Base-by-base conservation (phyloP, 148 eudicot genomes). In the Persicaria tinctoria region DNA sequence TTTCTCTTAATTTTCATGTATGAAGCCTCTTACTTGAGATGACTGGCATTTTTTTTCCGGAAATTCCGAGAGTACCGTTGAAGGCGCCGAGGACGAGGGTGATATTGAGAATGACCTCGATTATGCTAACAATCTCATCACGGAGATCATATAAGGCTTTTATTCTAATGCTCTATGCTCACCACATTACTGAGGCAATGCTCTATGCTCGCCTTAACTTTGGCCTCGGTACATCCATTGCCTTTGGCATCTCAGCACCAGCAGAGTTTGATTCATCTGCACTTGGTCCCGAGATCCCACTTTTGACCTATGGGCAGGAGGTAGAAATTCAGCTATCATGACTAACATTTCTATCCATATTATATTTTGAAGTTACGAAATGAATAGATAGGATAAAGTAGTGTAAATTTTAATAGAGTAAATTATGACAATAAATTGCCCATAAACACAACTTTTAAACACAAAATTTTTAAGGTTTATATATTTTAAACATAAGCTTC, bases 81-180 rank as follows among this genome's bases (percentile, higher is more conserved):
- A 90, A 72, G 96, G 93, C 13, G 98, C 91, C 75, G 98, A 93
- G 73, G 97, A 92, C 72, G 98, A 93, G 76, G 97, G 91, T 82
- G 98, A 93, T 80, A 74, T 91, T 51, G 98, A 93, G 56, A 79
- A 85, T 55, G 97, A 93, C 79, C 89, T 91, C 49, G 84, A 83
- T 68, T 86, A 80, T 79, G 89, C 73, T 5, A 74, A 66, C 63
- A 78, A 81, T 27, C 84, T n/a, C n/a, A n/a, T n/a, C n/a, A n/a
- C n/a, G n/a, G n/a, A n/a, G n/a, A n/a, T n/a, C n/a, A n/a, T n/a
- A n/a, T n/a, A n/a, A n/a, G n/a, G n/a, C n/a, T n/a, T n/a, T n/a
- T n/a, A n/a, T n/a, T n/a, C n/a, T n/a, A n/a, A n/a, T n/a, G n/a
- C n/a, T n/a, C n/a, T n/a, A n/a, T n/a, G n/a, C 77, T 74, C 82